Base-by-base conservation (phyloP, 2,329 filamentous ascomycete genomes). In the Penicillium sp. region DNA sequence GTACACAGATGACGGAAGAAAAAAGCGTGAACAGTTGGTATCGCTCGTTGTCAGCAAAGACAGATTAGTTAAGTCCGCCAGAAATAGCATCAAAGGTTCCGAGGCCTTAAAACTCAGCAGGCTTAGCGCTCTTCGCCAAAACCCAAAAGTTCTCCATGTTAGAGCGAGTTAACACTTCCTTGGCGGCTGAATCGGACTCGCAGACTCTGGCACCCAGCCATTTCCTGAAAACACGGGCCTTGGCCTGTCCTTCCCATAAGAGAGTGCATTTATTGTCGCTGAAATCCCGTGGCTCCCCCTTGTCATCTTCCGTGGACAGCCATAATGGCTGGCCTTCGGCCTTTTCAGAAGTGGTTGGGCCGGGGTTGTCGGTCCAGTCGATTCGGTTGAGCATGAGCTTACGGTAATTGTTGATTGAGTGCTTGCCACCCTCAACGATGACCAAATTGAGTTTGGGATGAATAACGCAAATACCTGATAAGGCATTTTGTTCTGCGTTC, bases 61-160 rank as follows among this genome's bases (percentile, higher is more conserved):
- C 37, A 43, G 26, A 24, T 24, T 21, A 20, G 23, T 17, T 3
- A 27, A 32, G 12, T 17, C n/a, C 15, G 10, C 26, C 39, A 29
- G 10, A 40, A 8, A 36, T 24, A 20, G 34, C 18, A 33, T 34
- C 18, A 20, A 29, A 7, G 21, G 20, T 17, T 15, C 21, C 30
- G 18, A 23, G 27, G 33, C 13, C 24, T 60, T 51, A 69, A 20
- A 61, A 61, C 33, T 70, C 66, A 51, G 51, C 62, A 45, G 65
- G 66, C 67, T 78, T 78, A 51, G 75, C 71, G 54, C 75, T 90
- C 79, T 95, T 96, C 0, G 92, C 93, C 62, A 94, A 75, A 8
- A 88, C 88, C 94, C 94, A 99, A 67, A 99, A 93, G 64, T 88
- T 96, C 64, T 97, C 93, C 82, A 97, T 89, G 78, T 96, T 97